Conservation (phyloP, 192 early-diverging fungal genomes). For the Coemansia sp. region DNA sequence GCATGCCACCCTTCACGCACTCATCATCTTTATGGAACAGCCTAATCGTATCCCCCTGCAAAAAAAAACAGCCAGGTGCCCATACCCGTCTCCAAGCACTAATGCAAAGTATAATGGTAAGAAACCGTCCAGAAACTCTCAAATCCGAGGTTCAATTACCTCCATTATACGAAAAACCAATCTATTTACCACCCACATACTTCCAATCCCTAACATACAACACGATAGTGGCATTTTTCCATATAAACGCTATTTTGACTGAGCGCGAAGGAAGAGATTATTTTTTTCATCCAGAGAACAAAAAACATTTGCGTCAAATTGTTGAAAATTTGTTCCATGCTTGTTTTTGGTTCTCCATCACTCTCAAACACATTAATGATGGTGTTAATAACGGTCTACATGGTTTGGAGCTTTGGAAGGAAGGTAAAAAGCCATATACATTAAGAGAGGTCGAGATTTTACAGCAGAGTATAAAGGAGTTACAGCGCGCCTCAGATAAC, state of each 20-base stretch:
- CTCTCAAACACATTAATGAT: conserved; percentile 30
- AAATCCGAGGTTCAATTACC: conserved; percentile 60
- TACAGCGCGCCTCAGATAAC: conserved; percentile 26
- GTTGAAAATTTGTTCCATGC: conserved; percentile 60
- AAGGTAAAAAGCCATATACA: conserved; percentile 38
- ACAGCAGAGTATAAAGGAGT: conserved; percentile 12
- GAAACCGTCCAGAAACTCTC: conserved; percentile 59
- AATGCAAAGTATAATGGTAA: conserved; percentile 71
- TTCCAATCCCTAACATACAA: conserved; percentile 45
- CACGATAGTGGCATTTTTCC: conserved; percentile 57
- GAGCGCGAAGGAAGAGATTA: conserved; percentile 68
- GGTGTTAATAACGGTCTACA: conserved; percentile 26
- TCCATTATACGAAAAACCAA: conserved; percentile 51
- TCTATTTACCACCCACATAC: conserved; percentile 25
- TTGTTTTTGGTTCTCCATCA: conserved; percentile 65
- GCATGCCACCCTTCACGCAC: conserved; percentile 60
- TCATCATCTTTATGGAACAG: conserved; percentile 45
- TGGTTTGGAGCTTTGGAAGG: conserved; percentile 34
- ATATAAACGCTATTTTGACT: conserved; percentile 63
- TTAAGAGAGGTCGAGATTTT: conserved; percentile 19
- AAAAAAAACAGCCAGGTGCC: conserved; percentile 49
- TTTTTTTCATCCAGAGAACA: conserved; percentile 65
- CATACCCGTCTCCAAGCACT: conserved; percentile 50
- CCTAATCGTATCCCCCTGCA: conserved; percentile 56
- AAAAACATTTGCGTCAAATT: conserved; percentile 54